Evolutionary conservation across 441 rosid species (phyloP).

Genomic region (Adansonia grandidieri): DNA sequence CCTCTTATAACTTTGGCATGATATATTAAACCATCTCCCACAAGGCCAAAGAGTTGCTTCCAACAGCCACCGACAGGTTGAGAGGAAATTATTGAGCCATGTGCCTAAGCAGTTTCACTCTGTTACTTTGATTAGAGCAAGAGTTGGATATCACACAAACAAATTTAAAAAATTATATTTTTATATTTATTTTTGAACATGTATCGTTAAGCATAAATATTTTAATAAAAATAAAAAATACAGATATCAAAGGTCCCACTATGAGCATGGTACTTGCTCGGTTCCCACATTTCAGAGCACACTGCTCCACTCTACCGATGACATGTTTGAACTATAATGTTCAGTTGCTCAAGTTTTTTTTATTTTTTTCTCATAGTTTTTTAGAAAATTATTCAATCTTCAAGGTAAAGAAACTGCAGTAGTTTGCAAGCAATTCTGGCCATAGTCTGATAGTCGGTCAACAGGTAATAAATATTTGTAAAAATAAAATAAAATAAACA

Average conservation of each 20-base stretch:
- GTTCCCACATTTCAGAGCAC: not conserved
- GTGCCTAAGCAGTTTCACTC: constrained; percentile 11
- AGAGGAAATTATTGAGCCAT: not conserved
- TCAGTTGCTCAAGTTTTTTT: not conserved
- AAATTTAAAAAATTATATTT: too few species aligned
- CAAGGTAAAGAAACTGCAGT: too few species aligned
- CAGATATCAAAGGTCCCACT: not conserved
- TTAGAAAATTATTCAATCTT: too few species aligned
- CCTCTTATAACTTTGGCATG: too few species aligned
- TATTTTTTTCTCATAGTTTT: not conserved
- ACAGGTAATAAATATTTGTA: not conserved
- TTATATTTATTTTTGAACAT: too few species aligned
- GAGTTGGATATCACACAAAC: too few species aligned
- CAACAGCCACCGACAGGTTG: not conserved
- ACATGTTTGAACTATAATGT: not conserved
- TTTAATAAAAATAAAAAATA: too few species aligned
- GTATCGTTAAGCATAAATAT: not conserved
- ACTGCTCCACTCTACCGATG: not conserved
- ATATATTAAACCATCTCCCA: too few species aligned
- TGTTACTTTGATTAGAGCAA: too few species aligned
- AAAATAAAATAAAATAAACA: too few species aligned
- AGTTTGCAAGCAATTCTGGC: too few species aligned
- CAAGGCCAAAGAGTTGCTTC: not conserved
- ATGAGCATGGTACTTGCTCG: not conserved
- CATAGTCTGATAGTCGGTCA: too few species aligned